A percentile compares a stretch with the other conserved stretches of the same genome.
phyloP scores from a whole-genome alignment of 2,329 filamentous ascomycete species.

The Ascocoryne sarcoides region DNA sequence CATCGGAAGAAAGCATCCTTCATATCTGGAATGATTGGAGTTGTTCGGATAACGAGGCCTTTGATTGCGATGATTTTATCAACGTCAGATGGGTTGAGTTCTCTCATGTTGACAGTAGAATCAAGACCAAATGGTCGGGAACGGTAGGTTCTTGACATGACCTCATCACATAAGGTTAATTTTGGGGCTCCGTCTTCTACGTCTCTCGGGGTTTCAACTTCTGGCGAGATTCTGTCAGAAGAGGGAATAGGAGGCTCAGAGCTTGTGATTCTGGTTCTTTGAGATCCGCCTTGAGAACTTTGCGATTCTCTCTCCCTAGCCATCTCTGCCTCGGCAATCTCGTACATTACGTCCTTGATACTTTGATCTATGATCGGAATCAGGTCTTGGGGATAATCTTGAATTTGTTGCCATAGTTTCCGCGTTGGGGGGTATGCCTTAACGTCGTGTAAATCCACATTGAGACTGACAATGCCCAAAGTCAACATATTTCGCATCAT shows the following conservation, averaged over 20 bases:
- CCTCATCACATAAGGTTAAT: slow-evolving; percentile 66
- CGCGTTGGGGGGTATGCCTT: slow-evolving; percentile 86
- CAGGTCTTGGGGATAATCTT: slow-evolving; percentile 92
- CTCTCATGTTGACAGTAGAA: slow-evolving; percentile 79
- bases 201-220: slow-evolving; percentile 34
- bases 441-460: slow-evolving; percentile 80
- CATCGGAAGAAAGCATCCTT: slow-evolving; percentile 98
- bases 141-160: slow-evolving; percentile 71
- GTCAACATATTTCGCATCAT: slow-evolving; percentile 87
- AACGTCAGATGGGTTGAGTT: slow-evolving; percentile 90
- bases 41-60: slow-evolving; percentile 89
- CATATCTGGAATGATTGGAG: slow-evolving; percentile 97
- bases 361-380: slow-evolving; percentile 94
- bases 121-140: slow-evolving; percentile 87
- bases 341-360: slow-evolving; percentile 87
- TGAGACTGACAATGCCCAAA: slow-evolving; percentile 74
- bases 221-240: slow-evolving; percentile 59
- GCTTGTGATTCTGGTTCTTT: slow-evolving; percentile 45
- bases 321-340: slow-evolving; percentile 75
- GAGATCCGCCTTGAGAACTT: slow-evolving; percentile 40
- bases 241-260: slow-evolving; percentile 71
- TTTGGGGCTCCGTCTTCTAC: slow-evolving; percentile 35
- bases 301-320: slow-evolving; percentile 56
- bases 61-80: slow-evolving; percentile 94
- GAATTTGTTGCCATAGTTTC: slow-evolving; percentile 92